Base-by-base conservation (phyloP, 2,329 filamentous ascomycete genomes). In the Aspergillus jensenii region DNA sequence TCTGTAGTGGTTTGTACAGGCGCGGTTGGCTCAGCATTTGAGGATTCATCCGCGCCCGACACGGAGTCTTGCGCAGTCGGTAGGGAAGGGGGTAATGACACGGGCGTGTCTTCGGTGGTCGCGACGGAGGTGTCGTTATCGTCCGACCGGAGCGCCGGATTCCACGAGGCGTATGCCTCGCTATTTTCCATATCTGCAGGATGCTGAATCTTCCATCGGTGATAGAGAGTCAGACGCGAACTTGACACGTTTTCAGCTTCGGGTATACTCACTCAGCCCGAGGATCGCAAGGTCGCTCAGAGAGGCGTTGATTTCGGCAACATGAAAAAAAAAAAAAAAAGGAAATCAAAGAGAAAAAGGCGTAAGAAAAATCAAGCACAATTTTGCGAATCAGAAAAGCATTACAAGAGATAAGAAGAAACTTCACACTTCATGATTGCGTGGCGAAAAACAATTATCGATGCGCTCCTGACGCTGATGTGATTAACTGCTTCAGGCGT, bases 71-170 rank as follows among this genome's bases (percentile, higher is more conserved):
- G 23, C 14, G 11, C 23, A 15, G 23, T 31, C 23, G 44, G 43
- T 48, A 33, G 3, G 19, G 56, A 21, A 27, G 56, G 45, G n/a
- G 46, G 23, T 23, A 27, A 46, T 12, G 56, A 49, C 15, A 7
- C 45, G 27, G 44, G 19, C 3, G 31, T 27, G 37, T 43, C n/a
- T 39, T 50, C 44, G 31, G 39, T 53, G 48, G 62, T 59, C 43
- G 60, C 52, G 52, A 55, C 51, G 17, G 61, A 33, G 45, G 52
- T 37, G 43, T 63, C 59, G 53, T 67, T 57, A 43, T 67, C 61
- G 23, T 83, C 77, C 39, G 79, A 77, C 67, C 81, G 74, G 59
- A 82, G 70, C 19, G 83, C 82, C 45, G 83, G 82, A 74, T 86
- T 82, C 84, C 83, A 85, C 19, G 79, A 78, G 54, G 77, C 67